Conservation (phyloP, 1,139 yeast species). For the Scheffersomyces segobiensis region DNA sequence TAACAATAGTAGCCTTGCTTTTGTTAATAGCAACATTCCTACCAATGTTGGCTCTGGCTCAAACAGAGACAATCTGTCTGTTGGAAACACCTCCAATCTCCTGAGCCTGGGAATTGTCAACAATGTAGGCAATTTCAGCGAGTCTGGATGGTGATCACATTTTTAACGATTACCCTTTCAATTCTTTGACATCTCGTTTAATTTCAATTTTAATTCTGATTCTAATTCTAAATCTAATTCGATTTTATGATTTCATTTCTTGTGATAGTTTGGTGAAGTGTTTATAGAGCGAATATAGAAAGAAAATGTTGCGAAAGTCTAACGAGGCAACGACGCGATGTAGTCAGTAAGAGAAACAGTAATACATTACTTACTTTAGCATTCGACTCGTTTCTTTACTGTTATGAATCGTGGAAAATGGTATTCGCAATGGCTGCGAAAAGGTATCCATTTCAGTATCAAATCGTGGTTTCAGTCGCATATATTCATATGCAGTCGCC, state of each 20-base stretch:
- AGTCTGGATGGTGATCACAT: conserved; percentile 8
- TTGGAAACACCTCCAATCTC: background rate
- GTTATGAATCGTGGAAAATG: too few species aligned
- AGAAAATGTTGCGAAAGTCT: background rate
- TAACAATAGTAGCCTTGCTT: background rate
- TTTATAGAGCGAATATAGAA: background rate
- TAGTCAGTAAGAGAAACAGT: background rate
- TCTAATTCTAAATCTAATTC: background rate
- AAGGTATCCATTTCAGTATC: background rate
- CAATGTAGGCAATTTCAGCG: conserved; percentile 8
- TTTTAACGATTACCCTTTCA: background rate
- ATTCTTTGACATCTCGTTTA: background rate
- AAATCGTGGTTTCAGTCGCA: background rate
- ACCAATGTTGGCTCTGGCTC: background rate
- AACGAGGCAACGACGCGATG: too few species aligned
- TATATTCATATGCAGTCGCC: background rate
- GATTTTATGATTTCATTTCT: background rate
- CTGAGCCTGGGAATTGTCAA: conserved; percentile 4
- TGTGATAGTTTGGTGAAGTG: background rate
- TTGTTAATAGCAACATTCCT: background rate
- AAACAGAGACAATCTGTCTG: background rate
- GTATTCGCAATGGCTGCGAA: too few species aligned
- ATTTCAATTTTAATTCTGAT: too few species aligned
- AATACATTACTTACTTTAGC: too few species aligned
- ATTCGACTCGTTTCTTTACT: too few species aligned